Percentiles rank a stretch among this genome's conserved stretches.
These are phyloP conservation scores for Lyophyllum decastes DNA, from an alignment of 768 basidiomycete species.

Conservation along the genomic window DNA sequence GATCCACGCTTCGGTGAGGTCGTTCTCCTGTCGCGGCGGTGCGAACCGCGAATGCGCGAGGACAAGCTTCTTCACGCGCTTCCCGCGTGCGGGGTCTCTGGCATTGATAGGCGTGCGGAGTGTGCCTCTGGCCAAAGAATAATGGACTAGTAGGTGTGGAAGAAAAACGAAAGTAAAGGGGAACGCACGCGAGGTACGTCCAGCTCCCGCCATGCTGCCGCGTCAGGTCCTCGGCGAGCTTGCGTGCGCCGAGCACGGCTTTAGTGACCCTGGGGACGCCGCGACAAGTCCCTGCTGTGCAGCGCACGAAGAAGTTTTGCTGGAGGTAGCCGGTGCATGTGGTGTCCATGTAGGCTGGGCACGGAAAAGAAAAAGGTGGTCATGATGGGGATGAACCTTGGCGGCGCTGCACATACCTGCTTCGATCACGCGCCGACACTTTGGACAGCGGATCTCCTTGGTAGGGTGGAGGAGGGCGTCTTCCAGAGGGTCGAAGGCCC, in stretches of 20 bases:
- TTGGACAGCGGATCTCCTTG: slow-evolving; percentile 12
- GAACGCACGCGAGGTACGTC: slow-evolving; percentile 11
- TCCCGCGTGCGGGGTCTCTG: background rate
- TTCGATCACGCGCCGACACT: slow-evolving; percentile 1
- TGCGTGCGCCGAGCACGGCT: slow-evolving; percentile 4
- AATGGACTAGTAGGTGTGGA: background rate
- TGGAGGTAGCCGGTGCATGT: slow-evolving; percentile 14
- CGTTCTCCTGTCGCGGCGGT: background rate
- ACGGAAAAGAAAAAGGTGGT: no score
- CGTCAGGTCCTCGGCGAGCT: slow-evolving; percentile 12
- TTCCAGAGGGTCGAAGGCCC: slow-evolving; percentile 14
- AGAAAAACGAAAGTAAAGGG: background rate
- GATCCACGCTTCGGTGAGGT: slow-evolving; percentile 2
- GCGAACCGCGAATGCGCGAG: background rate
- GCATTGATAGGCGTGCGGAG: background rate
- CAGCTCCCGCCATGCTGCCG: background rate
- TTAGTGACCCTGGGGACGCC: slow-evolving; percentile 2
- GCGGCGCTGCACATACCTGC: background rate
- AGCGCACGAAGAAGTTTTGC: slow-evolving; percentile 6
- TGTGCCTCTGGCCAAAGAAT: slow-evolving; percentile 5
- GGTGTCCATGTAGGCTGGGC: slow-evolving; percentile 5
- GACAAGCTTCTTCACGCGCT: slow-evolving; percentile 1
- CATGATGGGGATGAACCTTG: background rate
- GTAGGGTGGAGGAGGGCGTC: slow-evolving; percentile 5
- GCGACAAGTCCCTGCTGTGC: background rate